A percentile compares a stretch with the other conserved stretches of the same genome.
Evolutionary conservation across 441 rosid genomes (phyloP).

Genomic region (Metrosideros polymorpha): DNA sequence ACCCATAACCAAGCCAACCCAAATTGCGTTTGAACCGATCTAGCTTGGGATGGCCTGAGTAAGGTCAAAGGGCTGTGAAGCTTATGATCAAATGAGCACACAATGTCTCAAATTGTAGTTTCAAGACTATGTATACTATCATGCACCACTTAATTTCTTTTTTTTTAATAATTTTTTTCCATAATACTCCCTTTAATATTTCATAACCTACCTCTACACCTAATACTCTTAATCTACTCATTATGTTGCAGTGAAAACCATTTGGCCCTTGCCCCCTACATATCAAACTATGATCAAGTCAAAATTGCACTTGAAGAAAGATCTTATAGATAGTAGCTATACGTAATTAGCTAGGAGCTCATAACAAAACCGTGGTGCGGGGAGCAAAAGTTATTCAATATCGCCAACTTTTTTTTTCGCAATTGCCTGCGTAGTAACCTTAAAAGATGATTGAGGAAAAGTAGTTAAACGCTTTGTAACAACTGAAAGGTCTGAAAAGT

Average conservation of each 20-base stretch:
- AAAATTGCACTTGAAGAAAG: neutral
- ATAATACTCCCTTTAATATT: neutral
- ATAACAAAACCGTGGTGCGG: neutral
- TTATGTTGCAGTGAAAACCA: neutral
- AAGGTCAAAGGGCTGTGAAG: neutral
- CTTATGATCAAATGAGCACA: neutral
- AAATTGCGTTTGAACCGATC: neutral
- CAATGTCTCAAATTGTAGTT: neutral
- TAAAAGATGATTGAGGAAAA: neutral
- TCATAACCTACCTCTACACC: neutral
- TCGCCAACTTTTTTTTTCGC: neutral
- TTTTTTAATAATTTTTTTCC: neutral
- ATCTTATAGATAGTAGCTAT: neutral
- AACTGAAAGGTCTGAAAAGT: neutral
- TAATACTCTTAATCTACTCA: neutral
- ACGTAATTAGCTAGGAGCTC: neutral
- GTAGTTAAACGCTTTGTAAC: neutral
- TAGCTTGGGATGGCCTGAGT: neutral
- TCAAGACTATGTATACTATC: neutral
- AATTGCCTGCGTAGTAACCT: neutral
- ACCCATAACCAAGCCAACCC: accelerated
- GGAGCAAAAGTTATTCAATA: neutral
- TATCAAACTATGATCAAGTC: neutral
- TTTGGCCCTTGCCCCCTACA: neutral
- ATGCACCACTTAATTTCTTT: neutral